A percentile compares a stretch with the other conserved stretches of the same genome.
These are phyloP conservation scores for Pseudopithomyces chartarum DNA, from an alignment of 2,329 filamentous ascomycete species.

Conservation along the genomic window DNA sequence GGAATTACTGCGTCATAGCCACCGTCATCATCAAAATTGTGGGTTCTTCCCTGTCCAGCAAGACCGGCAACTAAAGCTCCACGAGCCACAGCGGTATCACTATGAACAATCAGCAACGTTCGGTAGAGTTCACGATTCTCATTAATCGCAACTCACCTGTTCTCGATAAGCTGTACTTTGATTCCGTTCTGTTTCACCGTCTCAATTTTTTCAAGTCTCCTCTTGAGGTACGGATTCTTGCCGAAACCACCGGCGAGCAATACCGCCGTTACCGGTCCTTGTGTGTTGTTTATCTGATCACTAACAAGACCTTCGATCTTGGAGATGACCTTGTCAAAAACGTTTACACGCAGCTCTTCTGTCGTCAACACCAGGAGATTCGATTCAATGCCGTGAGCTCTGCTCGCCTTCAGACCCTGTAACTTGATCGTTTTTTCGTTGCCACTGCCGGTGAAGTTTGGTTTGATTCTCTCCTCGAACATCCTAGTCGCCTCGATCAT, in stretches of 20 bases:
- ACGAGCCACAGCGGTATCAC: constrained; percentile 5
- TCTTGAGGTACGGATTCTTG: constrained; percentile 7
- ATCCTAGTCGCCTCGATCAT: no score
- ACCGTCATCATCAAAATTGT: background rate
- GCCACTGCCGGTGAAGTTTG: no score
- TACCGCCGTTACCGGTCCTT: background rate
- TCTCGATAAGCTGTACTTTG: background rate
- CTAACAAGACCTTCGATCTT: constrained; percentile 4
- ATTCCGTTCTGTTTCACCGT: background rate
- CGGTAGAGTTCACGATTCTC: no score
- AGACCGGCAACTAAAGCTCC: constrained; percentile 3
- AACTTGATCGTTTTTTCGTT: background rate
- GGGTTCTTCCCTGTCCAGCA: background rate
- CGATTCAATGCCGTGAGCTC: background rate
- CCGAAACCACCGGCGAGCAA: constrained; percentile 8
- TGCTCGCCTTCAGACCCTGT: background rate
- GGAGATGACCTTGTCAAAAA: constrained; percentile 5
- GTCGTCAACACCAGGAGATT: background rate
- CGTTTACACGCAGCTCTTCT: background rate
- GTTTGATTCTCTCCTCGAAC: no score
- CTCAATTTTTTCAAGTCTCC: background rate
- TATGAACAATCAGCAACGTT: background rate
- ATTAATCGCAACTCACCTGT: background rate
- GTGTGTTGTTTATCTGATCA: constrained; percentile 5
- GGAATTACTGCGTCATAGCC: background rate